Evolutionary conservation across 805 yeast species (phyloP).

Genomic region (Zygoascus ofunaensis): DNA sequence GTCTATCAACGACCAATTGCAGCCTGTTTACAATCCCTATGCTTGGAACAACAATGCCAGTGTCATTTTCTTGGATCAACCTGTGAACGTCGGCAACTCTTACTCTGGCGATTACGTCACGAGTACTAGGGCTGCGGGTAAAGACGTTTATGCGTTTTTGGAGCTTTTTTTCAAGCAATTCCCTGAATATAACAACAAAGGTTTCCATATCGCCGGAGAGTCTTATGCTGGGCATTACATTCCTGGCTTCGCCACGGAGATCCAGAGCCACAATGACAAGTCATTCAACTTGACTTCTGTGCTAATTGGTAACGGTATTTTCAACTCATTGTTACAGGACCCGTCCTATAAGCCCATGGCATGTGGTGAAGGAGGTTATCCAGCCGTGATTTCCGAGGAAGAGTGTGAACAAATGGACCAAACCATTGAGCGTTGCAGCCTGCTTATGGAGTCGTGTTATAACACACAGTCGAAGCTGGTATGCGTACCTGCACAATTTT

Average conservation of each 20-base stretch:
- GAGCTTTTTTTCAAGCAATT: constrained; percentile 72
- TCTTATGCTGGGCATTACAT: constrained; percentile 87
- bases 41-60: constrained; percentile 83
- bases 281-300: constrained; percentile 63
- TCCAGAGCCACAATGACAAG: constrained; percentile 54
- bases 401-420: constrained; percentile 62
- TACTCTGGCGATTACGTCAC: constrained; percentile 54
- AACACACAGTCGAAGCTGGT: constrained; percentile 59
- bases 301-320: constrained; percentile 83
- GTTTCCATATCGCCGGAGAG: constrained; percentile 84
- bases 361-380: constrained; percentile 84
- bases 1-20: constrained; percentile 47
- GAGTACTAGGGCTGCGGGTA: constrained; percentile 72
- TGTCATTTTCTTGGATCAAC: constrained; percentile 80
- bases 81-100: constrained; percentile 76
- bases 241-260: constrained; percentile 81
- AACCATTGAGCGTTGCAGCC: constrained; percentile 62
- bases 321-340: constrained; percentile 76
- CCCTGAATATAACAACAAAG: constrained; percentile 43
- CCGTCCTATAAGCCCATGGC: constrained; percentile 86
- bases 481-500: constrained; percentile 82
- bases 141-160: constrained; percentile 72
- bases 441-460: constrained; percentile 67
- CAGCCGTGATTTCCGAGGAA: constrained; percentile 64
- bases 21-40: constrained; percentile 61